Percentiles rank a stretch among this genome's conserved stretches.
These are phyloP conservation scores for Dryadomyces sulphureus DNA, from an alignment of 2,329 filamentous ascomycete species.

Conservation along the genomic window DNA sequence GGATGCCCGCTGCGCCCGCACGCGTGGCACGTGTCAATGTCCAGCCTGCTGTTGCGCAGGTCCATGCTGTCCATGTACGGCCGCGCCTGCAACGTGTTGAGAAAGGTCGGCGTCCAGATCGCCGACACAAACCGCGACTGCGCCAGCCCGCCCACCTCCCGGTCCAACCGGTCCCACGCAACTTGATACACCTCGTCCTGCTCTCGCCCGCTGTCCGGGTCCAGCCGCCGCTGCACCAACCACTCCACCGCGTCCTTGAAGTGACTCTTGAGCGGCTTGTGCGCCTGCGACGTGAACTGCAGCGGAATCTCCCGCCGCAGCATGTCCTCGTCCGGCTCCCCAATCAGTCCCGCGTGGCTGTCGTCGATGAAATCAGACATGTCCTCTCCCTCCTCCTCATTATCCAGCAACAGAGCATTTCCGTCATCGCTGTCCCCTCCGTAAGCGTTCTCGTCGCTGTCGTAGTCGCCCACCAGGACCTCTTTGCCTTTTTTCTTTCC, in stretches of 20 bases:
- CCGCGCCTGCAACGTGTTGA: constrained; percentile 47
- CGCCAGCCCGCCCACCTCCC: constrained; percentile 53
- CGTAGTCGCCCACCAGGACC: constrained; percentile 1
- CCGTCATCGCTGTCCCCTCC: background rate
- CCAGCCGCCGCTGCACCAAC: constrained; percentile 67
- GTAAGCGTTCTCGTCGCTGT: constrained; percentile 1
- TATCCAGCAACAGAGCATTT: background rate
- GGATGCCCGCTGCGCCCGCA: constrained; percentile 57
- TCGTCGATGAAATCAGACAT: constrained; percentile 50
- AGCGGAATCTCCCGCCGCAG: constrained; percentile 41
- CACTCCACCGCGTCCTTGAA: constrained; percentile 64
- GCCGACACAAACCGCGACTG: constrained; percentile 59
- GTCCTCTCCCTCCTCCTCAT: constrained; percentile 11
- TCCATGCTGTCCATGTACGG: constrained; percentile 41
- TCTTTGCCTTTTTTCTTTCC: constrained; percentile 1
- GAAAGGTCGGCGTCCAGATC: constrained; percentile 54
- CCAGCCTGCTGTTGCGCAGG: constrained; percentile 15
- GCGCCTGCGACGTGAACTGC: constrained; percentile 50
- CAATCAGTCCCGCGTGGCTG: constrained; percentile 6
- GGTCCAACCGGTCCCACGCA: constrained; percentile 57
- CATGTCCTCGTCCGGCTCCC: constrained; percentile 13
- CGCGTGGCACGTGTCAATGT: constrained; percentile 44
- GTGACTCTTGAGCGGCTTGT: constrained; percentile 54
- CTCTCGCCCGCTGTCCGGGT: constrained; percentile 35
- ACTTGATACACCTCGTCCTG: constrained; percentile 50